phyloP scores from a whole-genome alignment of 768 basidiomycete species.

The Dacryopinax spathularia region DNA sequence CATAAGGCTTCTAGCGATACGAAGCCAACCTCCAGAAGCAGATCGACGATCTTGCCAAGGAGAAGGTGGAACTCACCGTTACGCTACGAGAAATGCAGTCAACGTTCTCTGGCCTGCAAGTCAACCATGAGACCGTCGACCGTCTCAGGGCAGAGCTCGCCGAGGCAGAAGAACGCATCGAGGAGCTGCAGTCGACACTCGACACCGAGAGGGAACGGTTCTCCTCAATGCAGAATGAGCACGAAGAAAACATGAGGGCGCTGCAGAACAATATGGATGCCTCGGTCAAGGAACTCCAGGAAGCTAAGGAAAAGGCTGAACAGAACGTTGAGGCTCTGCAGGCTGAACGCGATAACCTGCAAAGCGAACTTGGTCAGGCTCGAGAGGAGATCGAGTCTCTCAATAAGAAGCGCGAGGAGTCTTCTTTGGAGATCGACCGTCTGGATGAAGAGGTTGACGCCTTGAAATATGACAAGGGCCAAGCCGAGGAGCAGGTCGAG shows the following conservation, averaged over 20 bases:
- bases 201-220: constrained; percentile 48
- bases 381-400: background rate
- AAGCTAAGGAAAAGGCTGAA: constrained; percentile 64
- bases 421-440: background rate
- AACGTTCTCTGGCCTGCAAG: background rate
- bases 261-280: constrained; percentile 58
- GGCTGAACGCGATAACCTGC: background rate
- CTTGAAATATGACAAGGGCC: background rate
- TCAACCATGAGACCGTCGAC: background rate
- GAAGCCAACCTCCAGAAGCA: background rate
- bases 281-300: constrained; percentile 48
- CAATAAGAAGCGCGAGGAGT: background rate
- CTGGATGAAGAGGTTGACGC: background rate
- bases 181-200: constrained; percentile 55
- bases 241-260: background rate
- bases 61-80: background rate
- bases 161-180: constrained; percentile 20
- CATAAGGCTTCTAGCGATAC: background rate
- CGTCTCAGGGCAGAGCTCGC: background rate
- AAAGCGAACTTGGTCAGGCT: background rate
- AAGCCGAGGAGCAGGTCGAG: background rate
- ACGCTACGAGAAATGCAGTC: background rate
- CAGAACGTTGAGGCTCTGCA: background rate
- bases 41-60: background rate
- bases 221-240: background rate